Percentiles rank a stretch among this genome's conserved stretches.
Conservation (phyloP, 2,329 filamentous ascomycete species). For the Aschersonia sp. region DNA sequence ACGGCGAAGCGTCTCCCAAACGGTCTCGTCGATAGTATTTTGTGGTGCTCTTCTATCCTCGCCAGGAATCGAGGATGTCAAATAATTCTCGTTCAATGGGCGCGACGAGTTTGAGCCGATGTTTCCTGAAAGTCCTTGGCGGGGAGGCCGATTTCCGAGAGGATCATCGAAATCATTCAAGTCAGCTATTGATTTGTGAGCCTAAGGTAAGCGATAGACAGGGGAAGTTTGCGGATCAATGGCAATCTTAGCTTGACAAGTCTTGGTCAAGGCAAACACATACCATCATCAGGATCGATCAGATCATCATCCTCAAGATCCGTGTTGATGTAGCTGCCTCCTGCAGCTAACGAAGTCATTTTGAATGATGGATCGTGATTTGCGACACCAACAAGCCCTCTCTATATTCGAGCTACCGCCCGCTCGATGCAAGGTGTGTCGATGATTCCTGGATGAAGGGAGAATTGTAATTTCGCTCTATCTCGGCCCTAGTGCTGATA, state of each 20-base stretch:
- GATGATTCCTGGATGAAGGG: too few species aligned
- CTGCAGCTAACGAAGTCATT: conserved; percentile 32
- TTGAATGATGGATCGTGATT: neutral
- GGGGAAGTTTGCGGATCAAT: neutral
- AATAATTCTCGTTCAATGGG: conserved; percentile 58
- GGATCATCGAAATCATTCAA: conserved; percentile 91
- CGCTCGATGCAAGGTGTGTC: too few species aligned
- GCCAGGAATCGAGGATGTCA: conserved; percentile 79
- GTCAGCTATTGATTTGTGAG: conserved; percentile 39
- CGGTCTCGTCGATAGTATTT: conserved; percentile 92
- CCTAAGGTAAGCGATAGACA: neutral
- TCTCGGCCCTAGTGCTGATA: too few species aligned
- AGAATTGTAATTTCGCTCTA: too few species aligned
- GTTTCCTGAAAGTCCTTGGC: conserved; percentile 70
- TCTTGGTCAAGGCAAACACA: conserved; percentile 5
- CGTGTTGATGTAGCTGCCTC: conserved; percentile 46
- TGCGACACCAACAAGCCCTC: neutral
- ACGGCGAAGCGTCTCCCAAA: conserved; percentile 92
- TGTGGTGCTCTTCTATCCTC: conserved; percentile 81
- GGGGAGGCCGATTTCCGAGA: conserved; percentile 51
- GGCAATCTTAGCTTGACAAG: neutral
- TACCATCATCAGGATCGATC: conserved; percentile 70
- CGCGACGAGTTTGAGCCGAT: conserved; percentile 50
- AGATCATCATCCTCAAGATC: conserved; percentile 53
- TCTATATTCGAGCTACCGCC: too few species aligned